Evolutionary conservation across 2,329 filamentous ascomycete species (phyloP).

Genomic region (Hymenoscyphus infarciens): DNA sequence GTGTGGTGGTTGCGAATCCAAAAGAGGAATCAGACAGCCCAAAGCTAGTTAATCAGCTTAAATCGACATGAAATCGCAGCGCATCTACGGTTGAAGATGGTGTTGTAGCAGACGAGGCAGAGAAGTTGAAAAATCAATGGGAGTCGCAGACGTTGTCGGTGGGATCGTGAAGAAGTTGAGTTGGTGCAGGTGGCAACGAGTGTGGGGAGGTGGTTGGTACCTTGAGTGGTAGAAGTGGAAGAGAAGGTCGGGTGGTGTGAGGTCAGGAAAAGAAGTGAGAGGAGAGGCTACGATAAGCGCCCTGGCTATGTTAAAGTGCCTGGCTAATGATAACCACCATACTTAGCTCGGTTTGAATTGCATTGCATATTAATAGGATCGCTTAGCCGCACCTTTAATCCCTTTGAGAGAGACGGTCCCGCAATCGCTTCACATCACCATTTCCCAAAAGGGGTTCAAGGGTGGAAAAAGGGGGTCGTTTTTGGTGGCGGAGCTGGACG

Average conservation of each 20-base stretch:
- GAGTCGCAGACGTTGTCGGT: background rate
- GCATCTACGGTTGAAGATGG: background rate
- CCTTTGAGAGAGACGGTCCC: too few species aligned
- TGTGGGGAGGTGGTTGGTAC: background rate
- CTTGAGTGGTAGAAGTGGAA: background rate
- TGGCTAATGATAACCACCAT: too few species aligned
- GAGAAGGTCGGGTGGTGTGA: background rate
- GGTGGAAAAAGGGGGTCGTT: too few species aligned
- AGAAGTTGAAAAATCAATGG: background rate
- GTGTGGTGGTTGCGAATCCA: slow-evolving; percentile 8
- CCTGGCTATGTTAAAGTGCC: too few species aligned
- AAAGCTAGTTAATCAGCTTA: background rate
- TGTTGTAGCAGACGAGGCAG: background rate
- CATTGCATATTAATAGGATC: too few species aligned
- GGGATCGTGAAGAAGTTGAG: background rate
- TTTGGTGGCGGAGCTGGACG: too few species aligned
- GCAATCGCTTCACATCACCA: too few species aligned
- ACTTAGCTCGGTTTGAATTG: too few species aligned
- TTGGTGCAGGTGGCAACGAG: background rate
- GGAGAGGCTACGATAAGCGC: too few species aligned
- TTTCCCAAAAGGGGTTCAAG: too few species aligned
- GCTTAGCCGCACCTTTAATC: too few species aligned
- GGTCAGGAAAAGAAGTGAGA: background rate
- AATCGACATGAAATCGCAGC: background rate
- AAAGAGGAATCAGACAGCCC: slow-evolving; percentile 2